These are phyloP conservation scores for Lodderomyces theae DNA, from an alignment of 1,139 yeast species.

Conservation along the genomic window DNA sequence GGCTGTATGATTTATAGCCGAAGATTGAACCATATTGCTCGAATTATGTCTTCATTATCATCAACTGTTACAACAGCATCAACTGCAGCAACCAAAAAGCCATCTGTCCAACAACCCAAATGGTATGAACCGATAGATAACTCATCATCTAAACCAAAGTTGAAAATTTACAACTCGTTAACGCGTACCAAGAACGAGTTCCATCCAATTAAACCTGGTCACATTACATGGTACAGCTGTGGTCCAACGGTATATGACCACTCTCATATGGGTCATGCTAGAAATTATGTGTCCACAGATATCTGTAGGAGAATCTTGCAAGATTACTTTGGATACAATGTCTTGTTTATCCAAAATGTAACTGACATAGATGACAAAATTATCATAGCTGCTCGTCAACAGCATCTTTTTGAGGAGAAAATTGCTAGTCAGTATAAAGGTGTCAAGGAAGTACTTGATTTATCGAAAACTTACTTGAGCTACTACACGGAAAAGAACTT, in stretches of 20 bases:
- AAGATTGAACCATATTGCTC: background rate
- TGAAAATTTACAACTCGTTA: conserved; percentile 66
- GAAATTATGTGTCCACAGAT: conserved; percentile 93
- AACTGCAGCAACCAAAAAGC: conserved; percentile 22
- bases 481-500: conserved; percentile 58
- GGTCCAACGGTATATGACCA: conserved; percentile 99
- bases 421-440: conserved; percentile 33
- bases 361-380: conserved; percentile 98
- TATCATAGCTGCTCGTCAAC: conserved; percentile 90
- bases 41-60: background rate
- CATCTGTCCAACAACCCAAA: conserved; percentile 35
- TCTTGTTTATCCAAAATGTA: conserved; percentile 88
- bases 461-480: conserved; percentile 43
- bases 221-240: conserved; percentile 93
- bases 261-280: conserved; percentile 98
- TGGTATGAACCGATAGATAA: conserved; percentile 33
- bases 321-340: conserved; percentile 87
- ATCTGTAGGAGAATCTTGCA: conserved; percentile 84
- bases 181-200: conserved; percentile 81
- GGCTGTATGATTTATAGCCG: conserved; percentile 3
- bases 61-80: conserved; percentile 1
- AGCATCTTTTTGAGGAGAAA: conserved; percentile 65
- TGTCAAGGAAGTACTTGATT: conserved; percentile 35
- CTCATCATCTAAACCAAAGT: conserved; percentile 18
- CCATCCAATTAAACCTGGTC: conserved; percentile 57